Evolutionary conservation across 2,329 filamentous ascomycete species (phyloP), one percentile per base, ranked within the genome.

Genomic region (Ceratocystis destructans): DNA sequence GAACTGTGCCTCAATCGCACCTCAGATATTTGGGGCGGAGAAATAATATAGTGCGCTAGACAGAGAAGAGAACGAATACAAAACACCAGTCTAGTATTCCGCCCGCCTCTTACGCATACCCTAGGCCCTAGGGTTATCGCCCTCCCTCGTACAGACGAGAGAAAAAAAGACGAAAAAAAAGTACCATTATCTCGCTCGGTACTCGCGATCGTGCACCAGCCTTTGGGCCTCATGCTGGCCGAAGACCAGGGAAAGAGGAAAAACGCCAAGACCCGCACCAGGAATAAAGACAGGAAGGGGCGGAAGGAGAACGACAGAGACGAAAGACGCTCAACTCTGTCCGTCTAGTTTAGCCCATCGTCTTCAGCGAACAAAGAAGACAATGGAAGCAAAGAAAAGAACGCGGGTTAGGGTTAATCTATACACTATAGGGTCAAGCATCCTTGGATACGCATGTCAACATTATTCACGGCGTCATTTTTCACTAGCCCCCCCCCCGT

Each of bases 111-210:
- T 37, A 5, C 3, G 28, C 28, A 28, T 28, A 46, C 7, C 46
- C n/a, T 50, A 12, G 10, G 10, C 33, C 33, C 46, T 8, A n/a
- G 46, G 46, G 46, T 50, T 50, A 50, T 2, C 20, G 5, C 20
- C 7, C 6, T 20, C 46, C 10, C 37, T 44, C 20, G 31, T 62
- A 45, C 22, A 62, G 28, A 17, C 15, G 22, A 3, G 25, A 62
- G 4, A 15, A 2, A 22, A 45, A 7, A 62, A 62, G 45, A 44
- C 25, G 22, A 41, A 17, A 12, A 44, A 28, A 31, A 33, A 20
- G 33, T 8, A 33, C 61, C 20, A 46, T 48, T 63, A 63, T 63
- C 25, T 63, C 61, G 1, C 61, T 63, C 61, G 44, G 22, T 31
- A 31, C 61, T 28, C 61, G 61, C 61, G 61, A 63, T 63, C 45